Evolutionary conservation across 2,329 filamentous ascomycete genomes (phyloP).

Genomic region (Aspergillus sp.): DNA sequence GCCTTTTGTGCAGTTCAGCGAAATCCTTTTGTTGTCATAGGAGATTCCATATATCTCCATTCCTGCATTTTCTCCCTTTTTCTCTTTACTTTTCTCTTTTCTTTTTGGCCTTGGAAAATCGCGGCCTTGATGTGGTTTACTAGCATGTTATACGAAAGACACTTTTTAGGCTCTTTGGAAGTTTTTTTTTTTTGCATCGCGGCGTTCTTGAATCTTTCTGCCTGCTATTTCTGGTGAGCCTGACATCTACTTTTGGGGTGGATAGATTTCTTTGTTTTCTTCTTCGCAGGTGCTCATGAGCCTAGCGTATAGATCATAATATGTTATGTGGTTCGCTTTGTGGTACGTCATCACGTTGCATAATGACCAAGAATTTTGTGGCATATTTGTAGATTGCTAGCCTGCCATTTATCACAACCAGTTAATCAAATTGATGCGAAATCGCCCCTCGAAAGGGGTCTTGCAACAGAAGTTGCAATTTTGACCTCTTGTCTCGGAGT

Average conservation of each 20-base stretch:
- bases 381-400: not conserved
- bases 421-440: not conserved
- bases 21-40: conserved; percentile 14
- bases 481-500: not conserved
- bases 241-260: not conserved
- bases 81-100: not conserved
- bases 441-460: not conserved
- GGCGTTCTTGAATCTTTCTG: conserved; percentile 2
- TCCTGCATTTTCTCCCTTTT: not conserved
- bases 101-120: not conserved
- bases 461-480: not conserved
- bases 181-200: conserved; percentile 1
- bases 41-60: conserved; percentile 13
- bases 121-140: not conserved
- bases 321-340: not conserved
- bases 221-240: not conserved
- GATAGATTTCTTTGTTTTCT: not conserved
- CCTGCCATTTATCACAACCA: not conserved
- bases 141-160: not conserved
- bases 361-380: not conserved
- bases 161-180: not conserved
- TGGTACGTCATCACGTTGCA: not conserved
- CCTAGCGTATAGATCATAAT: not conserved
- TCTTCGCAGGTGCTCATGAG: not conserved
- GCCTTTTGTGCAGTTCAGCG: conserved; percentile 10